Base-by-base conservation (phyloP, 768 basidiomycete species). In the Russula virescens region DNA sequence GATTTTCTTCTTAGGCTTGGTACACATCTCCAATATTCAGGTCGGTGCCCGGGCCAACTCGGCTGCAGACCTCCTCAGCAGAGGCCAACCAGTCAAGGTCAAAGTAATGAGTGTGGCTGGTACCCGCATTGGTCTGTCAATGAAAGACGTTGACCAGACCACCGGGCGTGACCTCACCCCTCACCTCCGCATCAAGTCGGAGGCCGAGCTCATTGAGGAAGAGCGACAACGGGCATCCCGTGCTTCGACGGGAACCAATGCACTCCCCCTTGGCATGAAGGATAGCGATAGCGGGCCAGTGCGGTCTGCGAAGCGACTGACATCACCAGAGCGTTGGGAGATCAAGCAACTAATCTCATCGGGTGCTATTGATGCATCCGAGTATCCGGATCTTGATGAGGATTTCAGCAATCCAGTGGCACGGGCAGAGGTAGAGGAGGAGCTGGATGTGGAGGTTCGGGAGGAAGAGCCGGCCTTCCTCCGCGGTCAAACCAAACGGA, bases 291-390 rank as follows among this genome's bases (percentile, higher is more conserved):
- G 72, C 49, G 82, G 79, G 25, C 81, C 83, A 10, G 81, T 86
- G 18, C 84, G 86, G 35, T 91, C 89, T 2, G 92, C 94, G 0
- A 94, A 94, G 71, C 83, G 96, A 18, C 77, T 98, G 61, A 95
- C 95, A 1, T 94, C 91, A 8, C 97, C 97, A 1, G 97, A 99
- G 74, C 86, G 97, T 31, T 99, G 97, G 94, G 97, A 99, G 77
- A 95, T 99, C 75, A 98, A 98, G 74, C 97, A 98, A 73, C 84
- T 99, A 60, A 97, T 98, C 59, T 91, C 97, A 0, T 97, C 94
- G 34, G 97, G 97, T 47, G 91, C 87, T 18, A 83, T 98, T 58
- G 86, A 87, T 66, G 89, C 95, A 13, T 88, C 94, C 5, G 97
- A 98, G 73, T 96, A 95, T 69, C 94, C 94, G 2, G 91, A 96